phyloP scores from a whole-genome alignment of 1,284 basidiomycete species.

The Cutaneotrichosporon curvatum region DNA sequence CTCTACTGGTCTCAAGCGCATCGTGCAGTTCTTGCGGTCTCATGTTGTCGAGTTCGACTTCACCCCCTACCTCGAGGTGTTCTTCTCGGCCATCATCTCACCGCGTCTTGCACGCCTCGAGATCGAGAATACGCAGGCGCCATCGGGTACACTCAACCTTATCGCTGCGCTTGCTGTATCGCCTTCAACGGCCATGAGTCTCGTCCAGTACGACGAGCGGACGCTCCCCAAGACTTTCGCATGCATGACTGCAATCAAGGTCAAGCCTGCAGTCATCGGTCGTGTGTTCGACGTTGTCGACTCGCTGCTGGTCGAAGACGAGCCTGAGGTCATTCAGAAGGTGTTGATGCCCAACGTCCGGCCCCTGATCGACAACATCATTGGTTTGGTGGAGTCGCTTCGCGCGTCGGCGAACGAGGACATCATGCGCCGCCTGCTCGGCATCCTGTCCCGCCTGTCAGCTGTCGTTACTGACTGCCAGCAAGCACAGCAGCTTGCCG shows the following conservation, averaged over 20 bases:
- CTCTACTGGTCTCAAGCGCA: constrained; percentile 74
- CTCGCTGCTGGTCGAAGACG: constrained; percentile 54
- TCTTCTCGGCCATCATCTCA: constrained; percentile 68
- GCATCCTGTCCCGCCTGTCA: constrained; percentile 71
- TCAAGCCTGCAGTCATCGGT: constrained; percentile 76
- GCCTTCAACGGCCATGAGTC: constrained; percentile 55
- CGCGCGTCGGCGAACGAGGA: constrained; percentile 55
- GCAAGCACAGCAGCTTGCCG: constrained; percentile 69
- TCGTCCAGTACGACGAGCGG: constrained; percentile 63
- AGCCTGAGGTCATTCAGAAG: constrained; percentile 43
- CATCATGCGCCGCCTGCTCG: constrained; percentile 73
- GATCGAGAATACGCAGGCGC: constrained; percentile 83
- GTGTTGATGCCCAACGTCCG: constrained; percentile 68
- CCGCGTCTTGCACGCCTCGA: constrained; percentile 71
- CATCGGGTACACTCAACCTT: constrained; percentile 81
- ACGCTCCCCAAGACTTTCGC: constrained; percentile 72
- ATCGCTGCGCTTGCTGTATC: constrained; percentile 71
- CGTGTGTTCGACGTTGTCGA: constrained; percentile 84
- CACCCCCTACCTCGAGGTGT: constrained; percentile 58
- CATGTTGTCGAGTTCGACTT: constrained; percentile 65
- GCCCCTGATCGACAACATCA: constrained; percentile 65
- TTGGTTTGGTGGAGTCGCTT: constrained; percentile 59
- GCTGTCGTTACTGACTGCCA: constrained; percentile 62
- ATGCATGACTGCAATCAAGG: constrained; percentile 71
- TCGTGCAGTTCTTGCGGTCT: constrained; percentile 79